These are phyloP conservation scores for Leishmania turanica DNA, from an alignment of 208 protist species.

Conservation along the genomic window DNA sequence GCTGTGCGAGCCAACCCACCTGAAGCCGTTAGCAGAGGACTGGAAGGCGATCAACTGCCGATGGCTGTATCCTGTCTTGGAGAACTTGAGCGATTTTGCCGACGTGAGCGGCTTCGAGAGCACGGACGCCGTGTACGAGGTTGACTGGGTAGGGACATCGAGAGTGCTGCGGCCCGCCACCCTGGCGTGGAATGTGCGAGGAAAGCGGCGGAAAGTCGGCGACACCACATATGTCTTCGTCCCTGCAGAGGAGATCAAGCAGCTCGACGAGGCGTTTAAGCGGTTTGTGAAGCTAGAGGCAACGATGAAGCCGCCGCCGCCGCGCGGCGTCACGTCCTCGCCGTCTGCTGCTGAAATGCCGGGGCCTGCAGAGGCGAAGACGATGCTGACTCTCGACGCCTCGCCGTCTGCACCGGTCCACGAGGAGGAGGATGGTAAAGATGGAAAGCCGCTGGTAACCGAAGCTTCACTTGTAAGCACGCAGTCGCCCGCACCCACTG, in stretches of 20 bases:
- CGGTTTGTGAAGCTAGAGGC: slow-evolving; percentile 60
- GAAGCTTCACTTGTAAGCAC: neutral
- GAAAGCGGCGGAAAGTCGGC: slow-evolving; percentile 45
- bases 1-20: slow-evolving; percentile 56
- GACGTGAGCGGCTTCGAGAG: slow-evolving; percentile 50
- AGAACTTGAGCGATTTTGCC: slow-evolving; percentile 40
- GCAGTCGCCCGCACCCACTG: neutral
- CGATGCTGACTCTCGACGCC: neutral
- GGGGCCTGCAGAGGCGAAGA: neutral
- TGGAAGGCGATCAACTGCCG: slow-evolving; percentile 64
- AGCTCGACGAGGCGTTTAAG: slow-evolving; percentile 64
- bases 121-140: slow-evolving; percentile 65
- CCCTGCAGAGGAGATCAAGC: slow-evolving; percentile 49
- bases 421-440: neutral
- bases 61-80: slow-evolving; percentile 80
- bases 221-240: slow-evolving; percentile 62
- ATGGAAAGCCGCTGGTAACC: neutral
- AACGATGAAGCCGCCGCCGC: slow-evolving; percentile 15
- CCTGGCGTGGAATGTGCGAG: slow-evolving; percentile 56
- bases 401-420: neutral
- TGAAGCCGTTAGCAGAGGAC: slow-evolving; percentile 43
- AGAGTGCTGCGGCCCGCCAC: slow-evolving; percentile 65
- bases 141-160: slow-evolving; percentile 44
- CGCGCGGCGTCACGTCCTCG: neutral
- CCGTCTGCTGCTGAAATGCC: neutral